Percentiles rank a stretch among this genome's conserved stretches.
phyloP scores from a whole-genome alignment of 2,329 filamentous ascomycete genomes.

The Cladophialophora bantiana region DNA sequence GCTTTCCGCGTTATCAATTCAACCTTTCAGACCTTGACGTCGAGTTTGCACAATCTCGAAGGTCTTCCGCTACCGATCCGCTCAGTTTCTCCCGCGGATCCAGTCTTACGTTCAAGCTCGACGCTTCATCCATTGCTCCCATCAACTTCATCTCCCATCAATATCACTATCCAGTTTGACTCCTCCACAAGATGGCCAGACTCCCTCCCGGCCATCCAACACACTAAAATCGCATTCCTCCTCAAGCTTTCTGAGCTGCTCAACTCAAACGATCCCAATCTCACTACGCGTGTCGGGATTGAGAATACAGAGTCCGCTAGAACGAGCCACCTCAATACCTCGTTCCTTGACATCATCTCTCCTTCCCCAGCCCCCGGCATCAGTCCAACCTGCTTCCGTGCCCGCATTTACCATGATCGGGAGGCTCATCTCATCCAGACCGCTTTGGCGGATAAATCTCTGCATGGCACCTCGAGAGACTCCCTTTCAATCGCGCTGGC shows the following conservation, averaged over 20 bases:
- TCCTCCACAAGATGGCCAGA: constrained; percentile 94
- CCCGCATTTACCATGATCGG: constrained; percentile 87
- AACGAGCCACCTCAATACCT: constrained; percentile 37
- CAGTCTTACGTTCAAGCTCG: constrained; percentile 76
- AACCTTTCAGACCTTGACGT: constrained; percentile 70
- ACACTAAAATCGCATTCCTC: constrained; percentile 89
- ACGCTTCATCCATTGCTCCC: constrained; percentile 43
- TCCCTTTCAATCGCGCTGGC: constrained; percentile 73
- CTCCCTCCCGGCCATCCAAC: constrained; percentile 86
- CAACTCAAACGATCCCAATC: constrained; percentile 65
- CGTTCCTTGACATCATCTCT: constrained; percentile 75
- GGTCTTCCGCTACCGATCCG: constrained; percentile 87
- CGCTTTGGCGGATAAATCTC: constrained; percentile 74
- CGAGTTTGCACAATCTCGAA: constrained; percentile 75
- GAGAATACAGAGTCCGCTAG: constrained; percentile 67
- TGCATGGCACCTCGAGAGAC: constrained; percentile 70
- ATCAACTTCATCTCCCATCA: constrained; percentile 62
- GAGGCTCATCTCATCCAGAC: constrained; percentile 82
- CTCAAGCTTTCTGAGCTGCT: constrained; percentile 76
- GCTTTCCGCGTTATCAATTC: constrained; percentile 40
- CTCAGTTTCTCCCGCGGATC: constrained; percentile 75
- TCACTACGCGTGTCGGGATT: constrained; percentile 75
- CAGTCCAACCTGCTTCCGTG: constrained; percentile 73
- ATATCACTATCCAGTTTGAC: constrained; percentile 89
- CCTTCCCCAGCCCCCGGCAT: constrained; percentile 50